Evolutionary conservation across 345 rosid genomes (phyloP).

Genomic region (Citrus maxima): DNA sequence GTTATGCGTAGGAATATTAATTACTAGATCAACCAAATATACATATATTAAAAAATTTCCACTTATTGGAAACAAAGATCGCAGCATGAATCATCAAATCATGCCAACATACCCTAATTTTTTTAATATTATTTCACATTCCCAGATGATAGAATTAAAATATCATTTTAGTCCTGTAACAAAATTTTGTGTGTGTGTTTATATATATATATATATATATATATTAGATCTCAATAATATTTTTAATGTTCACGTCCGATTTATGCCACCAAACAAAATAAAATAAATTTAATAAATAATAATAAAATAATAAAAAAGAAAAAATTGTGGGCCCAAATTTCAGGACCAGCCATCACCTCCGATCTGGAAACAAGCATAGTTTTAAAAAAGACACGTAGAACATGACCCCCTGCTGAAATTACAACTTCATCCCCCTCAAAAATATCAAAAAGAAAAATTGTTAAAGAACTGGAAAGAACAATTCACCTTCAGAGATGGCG

Average conservation of each 20-base stretch:
- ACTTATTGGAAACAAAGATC: neutral
- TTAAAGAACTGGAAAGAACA: neutral
- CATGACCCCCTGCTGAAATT: neutral
- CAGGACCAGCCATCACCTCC: constrained; percentile 6
- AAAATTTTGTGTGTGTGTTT: too few relatives aligned
- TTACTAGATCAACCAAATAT: neutral
- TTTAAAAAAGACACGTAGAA: neutral
- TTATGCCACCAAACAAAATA: neutral
- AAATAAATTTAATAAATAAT: too few relatives aligned
- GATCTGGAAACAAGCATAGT: neutral
- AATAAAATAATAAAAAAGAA: too few relatives aligned
- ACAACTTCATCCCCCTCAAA: neutral
- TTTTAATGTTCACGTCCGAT: neutral
- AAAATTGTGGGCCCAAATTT: neutral
- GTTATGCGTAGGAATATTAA: neutral
- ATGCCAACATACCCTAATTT: neutral
- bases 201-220: too few relatives aligned
- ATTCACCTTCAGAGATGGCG: constrained; percentile 75
- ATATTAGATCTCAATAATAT: neutral
- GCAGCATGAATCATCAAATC: neutral
- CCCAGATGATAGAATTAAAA: neutral
- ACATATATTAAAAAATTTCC: too few relatives aligned
- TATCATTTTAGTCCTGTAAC: neutral
- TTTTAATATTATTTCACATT: neutral
- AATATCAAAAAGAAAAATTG: neutral